Evolutionary conservation across 169 alveolate genomes (phyloP).

Genomic region (Cryptosporidium ubiquitum): DNA sequence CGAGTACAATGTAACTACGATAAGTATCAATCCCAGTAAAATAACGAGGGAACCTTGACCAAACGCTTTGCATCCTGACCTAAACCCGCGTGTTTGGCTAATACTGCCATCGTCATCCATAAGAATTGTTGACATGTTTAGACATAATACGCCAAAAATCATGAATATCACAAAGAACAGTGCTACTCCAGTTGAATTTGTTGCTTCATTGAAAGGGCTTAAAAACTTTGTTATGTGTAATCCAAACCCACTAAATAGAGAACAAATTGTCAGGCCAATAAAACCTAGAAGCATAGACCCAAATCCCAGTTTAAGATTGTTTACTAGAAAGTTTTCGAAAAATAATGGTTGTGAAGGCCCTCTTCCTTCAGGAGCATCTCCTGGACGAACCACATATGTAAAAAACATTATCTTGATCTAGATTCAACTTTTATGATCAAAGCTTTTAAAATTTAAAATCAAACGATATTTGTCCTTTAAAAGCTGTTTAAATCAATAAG

Average conservation of each 20-base stretch:
- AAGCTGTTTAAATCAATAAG: background rate
- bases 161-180: slow-evolving; percentile 27
- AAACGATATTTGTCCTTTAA: background rate
- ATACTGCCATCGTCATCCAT: slow-evolving; percentile 69
- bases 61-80: slow-evolving; percentile 57
- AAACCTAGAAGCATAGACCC: slow-evolving; percentile 43
- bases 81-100: slow-evolving; percentile 61
- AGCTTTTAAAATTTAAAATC: background rate
- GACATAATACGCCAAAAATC: slow-evolving; percentile 47
- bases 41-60: slow-evolving; percentile 52
- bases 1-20: slow-evolving; percentile 40
- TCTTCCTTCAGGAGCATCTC: slow-evolving; percentile 94
- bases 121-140: slow-evolving; percentile 46
- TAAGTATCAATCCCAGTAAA: slow-evolving; percentile 39
- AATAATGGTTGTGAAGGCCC: slow-evolving; percentile 91
- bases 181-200: slow-evolving; percentile 29
- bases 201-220: slow-evolving; percentile 56
- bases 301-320: slow-evolving; percentile 88
- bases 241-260: slow-evolving; percentile 44
- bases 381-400: slow-evolving; percentile 93
- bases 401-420: slow-evolving; percentile 84
- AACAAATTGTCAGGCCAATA: slow-evolving; percentile 21
- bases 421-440: background rate
- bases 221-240: slow-evolving; percentile 24
- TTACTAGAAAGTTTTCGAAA: slow-evolving; percentile 87